phyloP scores from a whole-genome alignment of 2,329 filamentous ascomycete genomes.

The Penicillium nordicum region DNA sequence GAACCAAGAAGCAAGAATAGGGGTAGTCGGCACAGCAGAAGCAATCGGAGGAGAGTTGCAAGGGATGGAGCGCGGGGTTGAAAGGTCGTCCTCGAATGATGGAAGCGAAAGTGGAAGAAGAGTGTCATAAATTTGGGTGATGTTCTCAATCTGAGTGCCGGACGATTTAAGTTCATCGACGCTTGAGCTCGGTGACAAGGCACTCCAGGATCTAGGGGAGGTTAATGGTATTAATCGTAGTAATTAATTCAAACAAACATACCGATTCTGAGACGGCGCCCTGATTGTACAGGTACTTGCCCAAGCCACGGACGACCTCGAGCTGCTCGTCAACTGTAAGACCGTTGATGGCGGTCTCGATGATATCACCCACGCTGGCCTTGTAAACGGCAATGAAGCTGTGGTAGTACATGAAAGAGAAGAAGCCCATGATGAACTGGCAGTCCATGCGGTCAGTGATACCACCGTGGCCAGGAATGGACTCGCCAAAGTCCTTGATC shows the following conservation, averaged over 20 bases:
- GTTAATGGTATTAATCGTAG: constrained; percentile 15
- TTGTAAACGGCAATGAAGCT: constrained; percentile 92
- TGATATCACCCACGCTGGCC: constrained; percentile 76
- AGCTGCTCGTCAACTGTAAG: constrained; percentile 83
- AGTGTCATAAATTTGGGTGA: constrained; percentile 15
- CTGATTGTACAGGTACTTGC: constrained; percentile 63
- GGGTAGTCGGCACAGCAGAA: constrained; percentile 10
- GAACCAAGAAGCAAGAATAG: constrained; percentile 8
- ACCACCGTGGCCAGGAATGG: constrained; percentile 93
- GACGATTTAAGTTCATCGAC: constrained; percentile 22
- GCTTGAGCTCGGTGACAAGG: constrained; percentile 36
- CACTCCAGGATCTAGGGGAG: constrained; percentile 35
- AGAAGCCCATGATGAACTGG: constrained; percentile 99
- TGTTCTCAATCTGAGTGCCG: constrained; percentile 6
- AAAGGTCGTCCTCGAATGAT: constrained; percentile 7
- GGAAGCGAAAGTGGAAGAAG: constrained; percentile 11
- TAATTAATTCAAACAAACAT: constrained; percentile 15
- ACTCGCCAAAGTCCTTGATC: constrained; percentile 99
- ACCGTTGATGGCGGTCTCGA: constrained; percentile 90
- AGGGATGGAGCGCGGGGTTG: constrained; percentile 8
- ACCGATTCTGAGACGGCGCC: constrained; percentile 56
- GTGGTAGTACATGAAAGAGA: constrained; percentile 97
- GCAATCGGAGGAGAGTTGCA: constrained; percentile 5
- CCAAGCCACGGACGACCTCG: constrained; percentile 64
- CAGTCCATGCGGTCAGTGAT: constrained; percentile 99